phyloP scores from a whole-genome alignment of 345 rosid species.

The Cardamine resedifolia region DNA sequence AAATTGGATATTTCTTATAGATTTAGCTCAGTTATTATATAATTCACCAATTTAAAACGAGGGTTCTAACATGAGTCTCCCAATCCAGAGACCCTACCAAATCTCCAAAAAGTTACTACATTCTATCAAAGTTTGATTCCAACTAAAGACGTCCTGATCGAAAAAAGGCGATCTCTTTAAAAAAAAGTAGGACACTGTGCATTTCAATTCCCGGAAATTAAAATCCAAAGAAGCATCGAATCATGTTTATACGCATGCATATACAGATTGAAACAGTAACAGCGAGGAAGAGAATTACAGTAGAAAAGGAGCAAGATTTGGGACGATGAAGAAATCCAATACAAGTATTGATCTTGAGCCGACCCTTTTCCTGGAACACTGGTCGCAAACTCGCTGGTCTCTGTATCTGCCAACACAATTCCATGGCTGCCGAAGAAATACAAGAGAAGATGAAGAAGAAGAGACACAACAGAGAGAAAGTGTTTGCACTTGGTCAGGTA shows the following conservation, averaged over 20 bases:
- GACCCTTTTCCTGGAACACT: conserved; percentile 36
- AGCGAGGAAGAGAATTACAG: conserved; percentile 31
- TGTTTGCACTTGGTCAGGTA: conserved; percentile 10
- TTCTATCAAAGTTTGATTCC: conserved; percentile 8
- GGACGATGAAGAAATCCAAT: conserved; percentile 48
- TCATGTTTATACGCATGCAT: neutral
- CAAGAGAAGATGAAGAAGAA: neutral
- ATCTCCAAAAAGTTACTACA: conserved; percentile 5
- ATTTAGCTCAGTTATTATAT: neutral
- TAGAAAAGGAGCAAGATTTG: conserved; percentile 36
- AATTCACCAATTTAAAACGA: neutral
- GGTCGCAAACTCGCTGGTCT: conserved; percentile 47
- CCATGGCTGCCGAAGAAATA: conserved; percentile 47
- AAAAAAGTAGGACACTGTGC: neutral
- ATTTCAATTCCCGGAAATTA: conserved; percentile 22
- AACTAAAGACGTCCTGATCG: neutral
- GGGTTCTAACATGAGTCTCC: conserved; percentile 18
- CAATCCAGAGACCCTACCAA: conserved; percentile 40
- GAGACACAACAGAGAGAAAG: conserved; percentile 5
- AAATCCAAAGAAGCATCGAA: conserved; percentile 19
- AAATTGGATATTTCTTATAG: neutral
- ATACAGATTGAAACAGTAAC: neutral
- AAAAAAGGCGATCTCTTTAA: conserved; percentile 3
- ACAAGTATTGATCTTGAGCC: conserved; percentile 51
- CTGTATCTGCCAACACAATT: conserved; percentile 59